phyloP scores from a whole-genome alignment of 2,329 filamentous ascomycete genomes.

The Elsinoe necatrix region DNA sequence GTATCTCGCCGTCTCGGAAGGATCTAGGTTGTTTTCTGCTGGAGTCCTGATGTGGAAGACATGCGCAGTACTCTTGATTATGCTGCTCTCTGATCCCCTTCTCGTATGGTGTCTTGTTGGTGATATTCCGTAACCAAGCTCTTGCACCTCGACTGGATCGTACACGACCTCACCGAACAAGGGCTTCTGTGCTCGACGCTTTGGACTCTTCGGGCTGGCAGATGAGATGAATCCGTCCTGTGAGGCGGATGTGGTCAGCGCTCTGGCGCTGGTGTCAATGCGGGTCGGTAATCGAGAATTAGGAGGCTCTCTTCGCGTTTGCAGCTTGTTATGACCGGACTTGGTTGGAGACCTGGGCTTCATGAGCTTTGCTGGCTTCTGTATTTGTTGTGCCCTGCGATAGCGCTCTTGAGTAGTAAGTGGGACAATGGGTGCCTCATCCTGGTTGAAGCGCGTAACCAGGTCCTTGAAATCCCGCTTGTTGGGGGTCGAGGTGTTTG shows the following conservation, averaged over 20 bases:
- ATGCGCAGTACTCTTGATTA: constrained; percentile 33
- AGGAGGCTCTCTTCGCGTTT: constrained; percentile 17
- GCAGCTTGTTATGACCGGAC: constrained; percentile 22
- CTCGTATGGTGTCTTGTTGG: constrained; percentile 24
- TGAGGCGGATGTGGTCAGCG: constrained; percentile 4
- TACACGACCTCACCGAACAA: constrained; percentile 68
- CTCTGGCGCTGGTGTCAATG: constrained; percentile 1
- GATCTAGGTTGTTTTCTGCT: not conserved
- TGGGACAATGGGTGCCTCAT: constrained; percentile 20
- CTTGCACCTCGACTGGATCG: constrained; percentile 46
- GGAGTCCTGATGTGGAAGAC: constrained; percentile 21
- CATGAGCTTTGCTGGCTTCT: constrained; percentile 18
- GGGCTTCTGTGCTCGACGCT: constrained; percentile 35
- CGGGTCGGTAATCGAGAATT: not conserved
- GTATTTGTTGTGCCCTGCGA: constrained; percentile 19
- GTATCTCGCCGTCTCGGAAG: not conserved
- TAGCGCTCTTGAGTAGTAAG: constrained; percentile 24
- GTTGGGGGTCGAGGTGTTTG: constrained; percentile 24
- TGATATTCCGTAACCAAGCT: constrained; percentile 53
- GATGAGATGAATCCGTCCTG: constrained; percentile 14
- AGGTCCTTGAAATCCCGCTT: constrained; percentile 71
- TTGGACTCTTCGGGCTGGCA: constrained; percentile 7
- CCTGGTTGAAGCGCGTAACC: constrained; percentile 67
- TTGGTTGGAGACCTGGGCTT: constrained; percentile 23
- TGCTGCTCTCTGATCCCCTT: constrained; percentile 63